These are phyloP conservation scores for Tulasnella sp. DNA, from an alignment of 768 basidiomycete species.

Conservation along the genomic window DNA sequence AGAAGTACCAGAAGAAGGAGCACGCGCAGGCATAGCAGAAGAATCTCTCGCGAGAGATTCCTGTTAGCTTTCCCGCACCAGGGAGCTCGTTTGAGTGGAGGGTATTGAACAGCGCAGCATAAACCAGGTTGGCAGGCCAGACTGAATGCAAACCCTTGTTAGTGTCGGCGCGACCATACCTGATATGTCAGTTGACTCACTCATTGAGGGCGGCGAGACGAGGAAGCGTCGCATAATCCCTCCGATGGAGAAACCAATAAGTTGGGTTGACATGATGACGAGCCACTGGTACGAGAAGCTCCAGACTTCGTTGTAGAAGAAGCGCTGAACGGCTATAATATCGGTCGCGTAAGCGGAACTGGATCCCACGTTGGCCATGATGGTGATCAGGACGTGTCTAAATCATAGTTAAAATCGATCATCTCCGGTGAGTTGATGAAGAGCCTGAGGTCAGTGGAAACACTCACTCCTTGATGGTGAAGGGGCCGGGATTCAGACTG, in stretches of 20 bases:
- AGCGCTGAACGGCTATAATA: slow-evolving; percentile 22
- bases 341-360: slow-evolving; percentile 23
- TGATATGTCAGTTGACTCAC: not conserved
- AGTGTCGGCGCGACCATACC: slow-evolving; percentile 1
- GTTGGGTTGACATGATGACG: slow-evolving; percentile 30
- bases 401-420: not conserved
- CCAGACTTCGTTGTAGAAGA: slow-evolving; percentile 23
- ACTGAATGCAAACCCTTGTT: slow-evolving; percentile 25
- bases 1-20: slow-evolving; percentile 57
- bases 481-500: slow-evolving; percentile 62
- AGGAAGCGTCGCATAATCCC: slow-evolving; percentile 62
- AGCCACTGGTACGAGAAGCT: slow-evolving; percentile 17
- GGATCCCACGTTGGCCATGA: slow-evolving; percentile 28
- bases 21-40: slow-evolving; percentile 50
- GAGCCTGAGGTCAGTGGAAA: slow-evolving; percentile 12
- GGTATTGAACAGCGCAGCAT: slow-evolving; percentile 66
- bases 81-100: slow-evolving; percentile 54
- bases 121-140: slow-evolving; percentile 62
- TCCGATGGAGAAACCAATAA: slow-evolving; percentile 78
- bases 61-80: slow-evolving; percentile 51
- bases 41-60: slow-evolving; percentile 71
- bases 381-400: slow-evolving; percentile 50
- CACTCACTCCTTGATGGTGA: slow-evolving; percentile 55
- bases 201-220: slow-evolving; percentile 21
- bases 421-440: not conserved